Evolutionary conservation across 2,329 filamentous ascomycete species (phyloP).

Genomic region (Hortaea werneckii): DNA sequence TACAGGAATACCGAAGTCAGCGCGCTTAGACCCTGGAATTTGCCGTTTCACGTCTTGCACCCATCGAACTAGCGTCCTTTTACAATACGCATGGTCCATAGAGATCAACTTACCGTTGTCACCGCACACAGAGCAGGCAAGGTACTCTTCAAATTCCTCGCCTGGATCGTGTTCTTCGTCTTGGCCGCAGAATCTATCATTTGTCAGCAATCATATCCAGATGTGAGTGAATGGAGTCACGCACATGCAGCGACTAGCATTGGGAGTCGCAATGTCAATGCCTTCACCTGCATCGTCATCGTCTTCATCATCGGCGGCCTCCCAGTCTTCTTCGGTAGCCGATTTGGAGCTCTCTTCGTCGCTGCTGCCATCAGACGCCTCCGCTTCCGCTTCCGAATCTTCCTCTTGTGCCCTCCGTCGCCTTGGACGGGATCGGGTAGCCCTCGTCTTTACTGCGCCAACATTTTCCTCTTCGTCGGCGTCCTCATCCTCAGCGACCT

Average conservation of each 20-base stretch:
- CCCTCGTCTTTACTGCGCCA: constrained; percentile 27
- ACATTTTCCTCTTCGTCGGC: constrained; percentile 37
- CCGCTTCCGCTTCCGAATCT: constrained; percentile 24
- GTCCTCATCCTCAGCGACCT: constrained; percentile 37
- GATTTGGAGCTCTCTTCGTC: constrained; percentile 38
- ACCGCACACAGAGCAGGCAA: constrained; percentile 67
- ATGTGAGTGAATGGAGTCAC: constrained; percentile 28
- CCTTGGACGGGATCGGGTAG: constrained; percentile 23
- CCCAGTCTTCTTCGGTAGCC: constrained; percentile 38
- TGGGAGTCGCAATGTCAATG: constrained; percentile 40
- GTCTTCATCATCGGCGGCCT: constrained; percentile 45
- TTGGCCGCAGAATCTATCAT: constrained; percentile 64
- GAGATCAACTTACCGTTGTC: constrained; percentile 60
- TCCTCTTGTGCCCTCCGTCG: constrained; percentile 24
- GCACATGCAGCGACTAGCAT: constrained; percentile 56
- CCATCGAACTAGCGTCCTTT: no score
- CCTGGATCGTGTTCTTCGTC: constrained; percentile 74
- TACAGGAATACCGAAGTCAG: constrained; percentile 44
- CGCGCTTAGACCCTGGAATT: constrained; percentile 26
- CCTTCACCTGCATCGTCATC: constrained; percentile 24
- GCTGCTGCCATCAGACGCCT: constrained; percentile 11
- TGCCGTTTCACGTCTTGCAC: neutral
- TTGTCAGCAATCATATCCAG: neutral
- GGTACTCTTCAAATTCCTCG: constrained; percentile 69
- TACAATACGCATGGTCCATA: neutral